Base-by-base conservation (phyloP, 202 grass and related monocot species). In the Hordeum pubiflorum region DNA sequence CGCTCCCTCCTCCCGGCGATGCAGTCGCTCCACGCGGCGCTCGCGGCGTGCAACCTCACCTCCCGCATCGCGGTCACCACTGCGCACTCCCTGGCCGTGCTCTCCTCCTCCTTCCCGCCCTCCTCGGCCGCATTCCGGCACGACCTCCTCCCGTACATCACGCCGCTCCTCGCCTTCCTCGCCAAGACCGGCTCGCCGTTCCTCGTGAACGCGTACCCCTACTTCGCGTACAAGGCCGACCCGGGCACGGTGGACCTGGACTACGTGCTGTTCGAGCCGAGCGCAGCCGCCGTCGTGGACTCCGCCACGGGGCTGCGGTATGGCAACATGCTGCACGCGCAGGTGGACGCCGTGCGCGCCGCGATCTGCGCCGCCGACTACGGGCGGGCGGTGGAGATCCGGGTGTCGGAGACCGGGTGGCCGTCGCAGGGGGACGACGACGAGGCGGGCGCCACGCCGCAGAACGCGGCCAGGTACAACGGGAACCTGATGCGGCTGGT, bases 331-430 rank as follows among this genome's bases (percentile, higher is more conserved):
- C 89, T 96, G 1, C 85, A 96, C 76, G 93, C 93, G 29, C 87
- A 90, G 83, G 90, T 92, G 76, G 93, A 96, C 86, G 93, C 93
- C 9, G 85, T 88, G 76, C 74, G 93, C 7, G 44, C 87, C 2
- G 93, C 93, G 7, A 96, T 96, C 6, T 75, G 79, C 76, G 37
- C 32, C 10, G 93, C 88, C 6, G 77, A 86, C 58, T 83, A 85
- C 55, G 83, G 88, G 6, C 58, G 71, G 58, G 41, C 48, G 7
- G 33, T 96, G 69, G 93, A 92, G 79, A 86, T 92, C 9, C 58
- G 60, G 6, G 93, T 96, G 34, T 96, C 93, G 33, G 93, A 96
- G 87, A 96, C 93, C 0, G 93, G 93, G 37, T 96, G 93, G 93
- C 93, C 93, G 33, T 96, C 93, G 46, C 59, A 61, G 60, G 93